Evolutionary conservation across 805 yeast genomes (phyloP).

Genomic region (Cyberlindnera amylophila): DNA sequence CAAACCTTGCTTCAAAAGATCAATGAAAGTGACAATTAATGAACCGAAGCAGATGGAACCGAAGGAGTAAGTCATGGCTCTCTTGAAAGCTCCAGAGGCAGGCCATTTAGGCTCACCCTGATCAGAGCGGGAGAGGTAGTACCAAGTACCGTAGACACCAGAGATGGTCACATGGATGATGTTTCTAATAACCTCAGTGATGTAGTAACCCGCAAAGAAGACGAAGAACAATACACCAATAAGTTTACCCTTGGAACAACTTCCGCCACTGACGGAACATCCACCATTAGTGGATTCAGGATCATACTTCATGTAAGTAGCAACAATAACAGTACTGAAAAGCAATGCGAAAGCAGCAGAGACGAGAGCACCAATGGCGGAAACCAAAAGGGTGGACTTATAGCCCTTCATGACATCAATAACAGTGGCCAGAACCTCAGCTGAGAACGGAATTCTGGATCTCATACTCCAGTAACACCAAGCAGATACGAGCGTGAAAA

Average conservation of each 20-base stretch:
- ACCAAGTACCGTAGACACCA: slow-evolving; percentile 91
- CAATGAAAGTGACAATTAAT: slow-evolving; percentile 65
- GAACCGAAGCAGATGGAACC: slow-evolving; percentile 91
- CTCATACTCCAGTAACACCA: slow-evolving; percentile 73
- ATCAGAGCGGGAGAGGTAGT: slow-evolving; percentile 69
- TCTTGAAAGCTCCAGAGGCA: slow-evolving; percentile 72
- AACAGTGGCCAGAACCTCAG: slow-evolving; percentile 63
- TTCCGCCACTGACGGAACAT: slow-evolving; percentile 47
- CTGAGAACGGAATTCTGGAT: slow-evolving; percentile 67
- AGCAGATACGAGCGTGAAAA: slow-evolving; percentile 61
- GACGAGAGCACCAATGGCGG: slow-evolving; percentile 55
- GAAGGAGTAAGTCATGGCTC: slow-evolving; percentile 81
- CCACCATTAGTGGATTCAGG: slow-evolving; percentile 49
- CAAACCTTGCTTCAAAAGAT: slow-evolving; percentile 56
- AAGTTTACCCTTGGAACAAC: slow-evolving; percentile 56
- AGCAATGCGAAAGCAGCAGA: slow-evolving; percentile 62
- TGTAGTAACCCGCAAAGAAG: slow-evolving; percentile 78
- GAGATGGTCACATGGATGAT: slow-evolving; percentile 76
- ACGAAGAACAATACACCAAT: slow-evolving; percentile 69
- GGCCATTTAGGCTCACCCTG: slow-evolving; percentile 78
- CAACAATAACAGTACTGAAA: slow-evolving; percentile 64
- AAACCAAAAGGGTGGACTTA: slow-evolving; percentile 64
- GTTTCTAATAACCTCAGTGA: slow-evolving; percentile 79
- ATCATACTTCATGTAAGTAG: slow-evolving; percentile 74
- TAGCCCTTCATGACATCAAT: slow-evolving; percentile 71